A percentile compares a stretch with the other conserved stretches of the same genome.
These are phyloP conservation scores for Amauroascus niger DNA, from an alignment of 2,329 filamentous ascomycete species.

Conservation along the genomic window DNA sequence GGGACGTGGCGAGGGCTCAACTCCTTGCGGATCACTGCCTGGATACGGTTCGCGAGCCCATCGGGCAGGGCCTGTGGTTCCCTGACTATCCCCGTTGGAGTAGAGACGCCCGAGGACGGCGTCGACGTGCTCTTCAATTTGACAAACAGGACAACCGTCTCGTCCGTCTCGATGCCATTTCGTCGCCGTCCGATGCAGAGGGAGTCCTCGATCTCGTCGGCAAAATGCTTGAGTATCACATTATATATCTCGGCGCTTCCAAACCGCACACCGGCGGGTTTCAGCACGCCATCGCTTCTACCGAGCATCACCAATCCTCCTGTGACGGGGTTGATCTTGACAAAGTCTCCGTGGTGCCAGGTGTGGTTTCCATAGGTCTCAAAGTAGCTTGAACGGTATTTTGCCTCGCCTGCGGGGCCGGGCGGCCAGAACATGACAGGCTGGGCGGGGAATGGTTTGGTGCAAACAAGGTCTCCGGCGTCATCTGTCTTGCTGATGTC, in stretches of 20 bases:
- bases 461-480: conserved; percentile 81
- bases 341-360: conserved; percentile 95
- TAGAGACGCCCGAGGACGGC: conserved; percentile 15
- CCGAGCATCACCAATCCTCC: conserved; percentile 84
- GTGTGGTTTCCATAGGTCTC: conserved; percentile 58
- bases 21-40: conserved; percentile 60
- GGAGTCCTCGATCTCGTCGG: conserved; percentile 67
- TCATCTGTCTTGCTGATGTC: conserved; percentile 54
- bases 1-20: conserved; percentile 86
- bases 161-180: conserved; percentile 61
- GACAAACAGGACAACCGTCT: conserved; percentile 80
- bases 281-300: conserved; percentile 82
- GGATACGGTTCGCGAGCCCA: conserved; percentile 55
- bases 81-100: conserved; percentile 8
- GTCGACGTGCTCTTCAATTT: conserved; percentile 49
- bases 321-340: conserved; percentile 59
- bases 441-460: conserved; percentile 77
- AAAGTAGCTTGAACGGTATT: conserved; percentile 80
- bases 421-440: conserved; percentile 73
- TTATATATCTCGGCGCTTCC: conserved; percentile 96
- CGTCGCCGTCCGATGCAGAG: conserved; percentile 73
- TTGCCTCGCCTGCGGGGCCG: conserved; percentile 57
- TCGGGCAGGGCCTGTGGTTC: conserved; percentile 48
- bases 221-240: conserved; percentile 75
- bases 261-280: conserved; percentile 84